phyloP scores from a whole-genome alignment of 352 stramenopile species.

The Pythium chondricola region DNA sequence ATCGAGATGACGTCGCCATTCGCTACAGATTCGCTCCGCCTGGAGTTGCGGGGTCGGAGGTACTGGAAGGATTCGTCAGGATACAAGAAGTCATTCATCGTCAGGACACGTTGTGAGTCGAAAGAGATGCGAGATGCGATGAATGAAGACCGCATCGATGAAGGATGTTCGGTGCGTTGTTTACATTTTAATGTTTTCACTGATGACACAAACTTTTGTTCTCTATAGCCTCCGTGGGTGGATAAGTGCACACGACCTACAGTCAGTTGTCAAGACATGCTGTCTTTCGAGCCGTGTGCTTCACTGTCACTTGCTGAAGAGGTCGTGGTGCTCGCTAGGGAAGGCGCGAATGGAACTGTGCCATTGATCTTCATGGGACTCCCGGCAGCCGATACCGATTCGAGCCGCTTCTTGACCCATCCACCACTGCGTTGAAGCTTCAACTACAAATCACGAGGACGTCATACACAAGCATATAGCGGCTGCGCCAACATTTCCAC shows the following conservation, averaged over 20 bases:
- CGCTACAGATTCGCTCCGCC: conserved; percentile 28
- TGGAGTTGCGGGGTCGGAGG: conserved; percentile 1
- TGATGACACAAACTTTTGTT: too few relatives aligned
- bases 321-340: too few relatives aligned
- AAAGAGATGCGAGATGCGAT: background rate
- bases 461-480: background rate
- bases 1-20: conserved; percentile 9
- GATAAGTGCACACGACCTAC: too few relatives aligned
- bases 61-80: conserved; percentile 25
- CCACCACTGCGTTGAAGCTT: conserved; percentile 34
- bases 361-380: conserved; percentile 2
- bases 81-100: conserved; percentile 23
- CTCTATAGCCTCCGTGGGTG: too few relatives aligned
- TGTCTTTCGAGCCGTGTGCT: too few relatives aligned
- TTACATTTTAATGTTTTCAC: too few relatives aligned
- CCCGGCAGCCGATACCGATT: background rate
- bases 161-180: too few relatives aligned
- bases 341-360: background rate
- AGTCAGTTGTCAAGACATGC: too few relatives aligned
- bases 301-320: too few relatives aligned
- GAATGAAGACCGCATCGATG: too few relatives aligned
- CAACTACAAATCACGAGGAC: conserved; percentile 21
- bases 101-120: background rate
- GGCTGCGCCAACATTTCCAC: conserved; percentile 2
- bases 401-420: conserved; percentile 52